Conservation (phyloP, 169 alveolate genomes). For the Eimeria brunetti region DNA sequence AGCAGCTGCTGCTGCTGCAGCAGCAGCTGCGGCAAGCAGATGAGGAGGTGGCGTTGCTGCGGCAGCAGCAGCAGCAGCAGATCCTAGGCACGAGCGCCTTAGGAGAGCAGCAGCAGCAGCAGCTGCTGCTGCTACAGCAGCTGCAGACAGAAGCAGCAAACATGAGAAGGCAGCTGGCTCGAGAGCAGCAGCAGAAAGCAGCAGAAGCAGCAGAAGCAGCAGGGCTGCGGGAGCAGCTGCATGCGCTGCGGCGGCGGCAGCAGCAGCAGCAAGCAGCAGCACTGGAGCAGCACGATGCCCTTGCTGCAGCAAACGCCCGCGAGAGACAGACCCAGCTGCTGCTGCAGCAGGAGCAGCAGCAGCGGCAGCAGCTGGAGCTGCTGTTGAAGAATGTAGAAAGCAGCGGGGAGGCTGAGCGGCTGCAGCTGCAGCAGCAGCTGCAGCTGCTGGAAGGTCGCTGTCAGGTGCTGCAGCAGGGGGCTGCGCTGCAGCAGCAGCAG, state of each 20-base stretch:
- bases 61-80: constrained; percentile 71
- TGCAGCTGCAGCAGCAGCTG: constrained; percentile 73
- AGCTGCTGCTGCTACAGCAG: constrained; percentile 63
- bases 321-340: constrained; percentile 48
- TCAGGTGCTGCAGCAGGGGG: constrained; percentile 66
- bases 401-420: constrained; percentile 36
- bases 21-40: constrained; percentile 62
- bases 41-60: constrained; percentile 43
- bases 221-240: constrained; percentile 58
- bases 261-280: constrained; percentile 70
- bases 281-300: constrained; percentile 52
- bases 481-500: constrained; percentile 64
- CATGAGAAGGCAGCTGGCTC: constrained; percentile 31
- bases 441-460: constrained; percentile 37
- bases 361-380: constrained; percentile 56
- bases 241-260: constrained; percentile 43
- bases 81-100: constrained; percentile 6
- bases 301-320: constrained; percentile 55
- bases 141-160: constrained; percentile 37
- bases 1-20: constrained; percentile 72
- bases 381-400: constrained; percentile 32
- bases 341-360: constrained; percentile 70
- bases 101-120: constrained; percentile 67
- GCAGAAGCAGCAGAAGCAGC: constrained; percentile 58
- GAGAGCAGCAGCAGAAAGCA: constrained; percentile 27